Base-by-base conservation (phyloP, 2,329 filamentous ascomycete genomes). In the Penicillium italicum region DNA sequence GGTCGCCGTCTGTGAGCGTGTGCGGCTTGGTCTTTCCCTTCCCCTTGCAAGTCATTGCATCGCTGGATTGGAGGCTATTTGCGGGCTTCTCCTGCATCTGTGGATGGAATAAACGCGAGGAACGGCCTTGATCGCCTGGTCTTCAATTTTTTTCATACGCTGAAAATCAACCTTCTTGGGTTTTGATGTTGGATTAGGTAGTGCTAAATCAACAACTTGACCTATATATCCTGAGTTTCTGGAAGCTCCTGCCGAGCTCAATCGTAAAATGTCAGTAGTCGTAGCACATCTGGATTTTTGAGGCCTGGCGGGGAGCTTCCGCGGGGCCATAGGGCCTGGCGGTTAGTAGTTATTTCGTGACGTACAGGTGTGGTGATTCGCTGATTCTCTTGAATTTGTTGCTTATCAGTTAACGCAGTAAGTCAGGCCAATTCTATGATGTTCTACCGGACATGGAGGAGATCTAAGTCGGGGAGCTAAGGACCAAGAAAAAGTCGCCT, bases 1-100 rank as follows among this genome's bases (percentile, higher is more conserved):
- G 94, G 94, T 97, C 94, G 94, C 84, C 93, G 94, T 96, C 90
- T 99, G 81, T 99, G 84, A 90, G 81, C 78, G 73, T 76, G 64
- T 77, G 69, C 68, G 65, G 46, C 28, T 55, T 43, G 59, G 62
- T 62, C 50, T 71, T 72, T 66, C 65, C 64, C 59, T 59, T 66
- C 60, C 63, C 55, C 58, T 58, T 65, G 61, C 65, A 63, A 59
- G 50, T 59, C 47, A 58, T 59, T 71, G 63, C 62, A 58, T 68
- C 60, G 65, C 60, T 70, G 69, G 68, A 67, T 61, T 62, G 66
- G 68, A 68, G 66, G 65, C 63, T 70, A 65, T 63, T 62, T 63
- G 65, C 66, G 55, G 56, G 64, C 59, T 62, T 63, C 64, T 69
- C 71, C 65, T 72, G 69, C 69, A 71, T 65, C 69, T 72, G 69